Evolutionary conservation across 1,284 basidiomycete species (phyloP), one percentile per base, ranked within the genome.

Genomic region (Rhodotorula sp.): DNA sequence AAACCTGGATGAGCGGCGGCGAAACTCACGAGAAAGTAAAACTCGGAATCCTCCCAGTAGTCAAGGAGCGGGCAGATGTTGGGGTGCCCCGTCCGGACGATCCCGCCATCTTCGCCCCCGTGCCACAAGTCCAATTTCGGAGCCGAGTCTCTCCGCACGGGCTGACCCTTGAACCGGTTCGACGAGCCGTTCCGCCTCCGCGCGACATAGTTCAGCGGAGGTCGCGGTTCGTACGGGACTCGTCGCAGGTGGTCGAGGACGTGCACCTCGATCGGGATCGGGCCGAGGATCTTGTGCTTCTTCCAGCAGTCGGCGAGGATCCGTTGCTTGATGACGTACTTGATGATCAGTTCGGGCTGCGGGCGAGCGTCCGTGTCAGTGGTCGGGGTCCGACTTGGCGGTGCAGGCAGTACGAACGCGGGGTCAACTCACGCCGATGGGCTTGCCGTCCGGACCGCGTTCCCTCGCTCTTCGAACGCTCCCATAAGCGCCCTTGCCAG

Each of bases 291-390:
- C 56, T 92, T 91, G 81, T 99, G 97, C 79, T 91, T 90, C 85
- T 97, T 97, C 97, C 97, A 99, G 81, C 95, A 99, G 83, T 99
- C 96, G 29, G 96, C 97, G 62, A 99, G 86, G 72, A 99, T 99
- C 65, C 95, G 91, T 68, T 92, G 94, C 83, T 99, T 99, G 85
- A 98, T 96, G 79, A 99, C 90, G 81, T 97, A 96, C 81, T 99
- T 99, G 84, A 98, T 94, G 76, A 98, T 90, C 68, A 97, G 83
- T 69, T 85, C 83, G 12, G 85, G 83, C 80, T 85, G 79, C 60
- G 29, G 29, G 29, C 29, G 29, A 29, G 29, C 29, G 29, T 29
- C 29, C 29, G 29, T 29, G 29, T 29, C 29, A 29, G 29, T 29
- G 29, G 29, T 29, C 29, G 29, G 29, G 29, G 29, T 29, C 29